Evolutionary conservation across 306 rosid genomes (phyloP).

Genomic region (Cucumis melo): DNA sequence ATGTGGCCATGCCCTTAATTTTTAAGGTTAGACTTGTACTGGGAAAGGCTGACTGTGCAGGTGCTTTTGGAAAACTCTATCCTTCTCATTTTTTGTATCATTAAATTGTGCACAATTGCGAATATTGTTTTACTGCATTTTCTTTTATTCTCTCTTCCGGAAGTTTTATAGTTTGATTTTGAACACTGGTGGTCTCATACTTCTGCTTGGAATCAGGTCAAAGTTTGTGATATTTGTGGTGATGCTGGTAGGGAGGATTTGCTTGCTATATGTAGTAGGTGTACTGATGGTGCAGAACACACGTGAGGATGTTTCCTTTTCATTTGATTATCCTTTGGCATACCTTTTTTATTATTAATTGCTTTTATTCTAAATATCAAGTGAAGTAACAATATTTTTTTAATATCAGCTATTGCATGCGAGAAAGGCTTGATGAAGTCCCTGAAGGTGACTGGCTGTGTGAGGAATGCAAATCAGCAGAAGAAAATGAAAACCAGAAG

Average conservation of each 20-base stretch:
- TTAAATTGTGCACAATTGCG: neutral
- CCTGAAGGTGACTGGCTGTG: slow-evolving; percentile 85
- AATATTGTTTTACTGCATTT: neutral
- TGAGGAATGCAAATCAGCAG: slow-evolving; percentile 69
- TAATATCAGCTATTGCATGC: slow-evolving; percentile 77
- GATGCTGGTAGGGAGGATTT: slow-evolving; percentile 83
- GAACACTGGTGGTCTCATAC: slow-evolving; percentile 6
- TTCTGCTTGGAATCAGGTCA: slow-evolving; percentile 38
- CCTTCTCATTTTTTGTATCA: neutral
- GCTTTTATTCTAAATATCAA: neutral
- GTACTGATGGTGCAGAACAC: slow-evolving; percentile 97
- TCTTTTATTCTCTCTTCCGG: neutral
- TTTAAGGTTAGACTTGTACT: neutral
- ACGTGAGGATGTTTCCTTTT: slow-evolving; percentile 38
- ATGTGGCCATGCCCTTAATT: neutral
- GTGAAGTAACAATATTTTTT: neutral
- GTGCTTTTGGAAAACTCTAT: neutral
- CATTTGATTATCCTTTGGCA: slow-evolving; percentile 4
- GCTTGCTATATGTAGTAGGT: slow-evolving; percentile 83
- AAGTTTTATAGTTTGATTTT: slow-evolving; percentile 6
- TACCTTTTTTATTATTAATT: slow-evolving; percentile 13
- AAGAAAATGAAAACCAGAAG: slow-evolving; percentile 39
- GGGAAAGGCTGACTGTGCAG: neutral
- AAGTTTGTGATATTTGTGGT: slow-evolving; percentile 95
- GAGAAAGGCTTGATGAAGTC: slow-evolving; percentile 53